Conservation (phyloP, 176 grass and related monocot species). For the Carex littledalei region DNA sequence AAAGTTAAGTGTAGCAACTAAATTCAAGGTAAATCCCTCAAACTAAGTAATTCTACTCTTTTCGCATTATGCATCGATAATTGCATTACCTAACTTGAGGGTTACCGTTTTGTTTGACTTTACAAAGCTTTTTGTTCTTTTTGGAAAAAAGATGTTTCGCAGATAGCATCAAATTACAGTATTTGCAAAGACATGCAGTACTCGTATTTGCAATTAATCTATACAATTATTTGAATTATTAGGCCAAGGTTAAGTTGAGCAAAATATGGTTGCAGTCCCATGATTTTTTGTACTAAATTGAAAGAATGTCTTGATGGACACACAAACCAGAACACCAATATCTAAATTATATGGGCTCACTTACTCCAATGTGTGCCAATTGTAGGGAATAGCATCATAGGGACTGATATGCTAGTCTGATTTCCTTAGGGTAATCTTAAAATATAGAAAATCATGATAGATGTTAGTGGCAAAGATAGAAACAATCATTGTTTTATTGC, state of each 20-base stretch:
- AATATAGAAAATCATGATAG: neutral
- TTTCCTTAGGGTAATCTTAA: neutral
- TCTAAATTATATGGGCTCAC: neutral
- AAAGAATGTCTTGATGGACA: neutral
- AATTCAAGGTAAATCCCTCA: constrained; percentile 74
- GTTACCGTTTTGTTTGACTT: neutral
- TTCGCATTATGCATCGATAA: neutral
- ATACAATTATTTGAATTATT: neutral
- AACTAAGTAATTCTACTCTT: neutral
- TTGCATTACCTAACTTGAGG: neutral
- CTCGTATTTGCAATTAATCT: neutral
- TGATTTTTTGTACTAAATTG: neutral
- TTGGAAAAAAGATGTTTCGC: neutral
- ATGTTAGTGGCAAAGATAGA: neutral
- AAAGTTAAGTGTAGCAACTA: constrained; percentile 88
- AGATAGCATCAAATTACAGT: neutral
- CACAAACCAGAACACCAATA: neutral
- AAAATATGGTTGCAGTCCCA: neutral
- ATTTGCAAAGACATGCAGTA: neutral
- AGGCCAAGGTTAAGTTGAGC: neutral
- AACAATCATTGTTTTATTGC: neutral
- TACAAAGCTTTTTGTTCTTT: neutral
- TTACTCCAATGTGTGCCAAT: neutral
- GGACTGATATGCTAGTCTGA: neutral
- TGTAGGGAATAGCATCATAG: neutral